Evolutionary conservation across 352 stramenopile species (phyloP).

Genomic region (Phytopythium mirpurense): DNA sequence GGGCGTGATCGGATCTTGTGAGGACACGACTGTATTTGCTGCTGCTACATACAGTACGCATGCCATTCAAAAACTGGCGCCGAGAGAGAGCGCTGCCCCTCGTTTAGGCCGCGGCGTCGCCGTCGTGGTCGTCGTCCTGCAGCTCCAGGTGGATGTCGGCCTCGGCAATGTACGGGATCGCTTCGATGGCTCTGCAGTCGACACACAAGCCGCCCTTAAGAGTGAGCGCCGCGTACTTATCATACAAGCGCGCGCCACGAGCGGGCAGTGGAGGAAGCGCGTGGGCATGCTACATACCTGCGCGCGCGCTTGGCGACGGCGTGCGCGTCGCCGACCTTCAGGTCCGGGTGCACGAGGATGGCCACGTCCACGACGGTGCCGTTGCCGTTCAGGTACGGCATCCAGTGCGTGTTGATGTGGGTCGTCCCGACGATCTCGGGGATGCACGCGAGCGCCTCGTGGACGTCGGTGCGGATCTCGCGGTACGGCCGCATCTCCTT

Average conservation of each 20-base stretch:
- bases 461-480: conserved; percentile 71
- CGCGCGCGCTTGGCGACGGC: conserved; percentile 64
- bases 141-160: conserved; percentile 85
- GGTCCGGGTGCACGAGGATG: conserved; percentile 69
- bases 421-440: conserved; percentile 66
- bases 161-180: conserved; percentile 69
- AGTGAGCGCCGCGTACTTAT: neutral
- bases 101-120: neutral
- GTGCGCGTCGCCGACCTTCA: conserved; percentile 71
- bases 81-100: too few species aligned
- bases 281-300: too few species aligned
- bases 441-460: conserved; percentile 50
- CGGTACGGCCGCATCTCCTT: conserved; percentile 68
- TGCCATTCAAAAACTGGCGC: too few species aligned
- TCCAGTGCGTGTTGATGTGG: conserved; percentile 82
- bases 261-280: neutral
- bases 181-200: conserved; percentile 79
- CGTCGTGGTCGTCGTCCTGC: conserved; percentile 43
- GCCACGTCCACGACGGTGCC: conserved; percentile 73
- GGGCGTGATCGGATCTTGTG: too few species aligned
- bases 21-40: too few species aligned
- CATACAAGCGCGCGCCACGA: neutral
- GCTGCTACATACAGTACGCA: too few species aligned
- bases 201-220: neutral
- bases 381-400: conserved; percentile 49